Conservation (phyloP, 148 eudicot genomes). For the Talinum fruticosum region DNA sequence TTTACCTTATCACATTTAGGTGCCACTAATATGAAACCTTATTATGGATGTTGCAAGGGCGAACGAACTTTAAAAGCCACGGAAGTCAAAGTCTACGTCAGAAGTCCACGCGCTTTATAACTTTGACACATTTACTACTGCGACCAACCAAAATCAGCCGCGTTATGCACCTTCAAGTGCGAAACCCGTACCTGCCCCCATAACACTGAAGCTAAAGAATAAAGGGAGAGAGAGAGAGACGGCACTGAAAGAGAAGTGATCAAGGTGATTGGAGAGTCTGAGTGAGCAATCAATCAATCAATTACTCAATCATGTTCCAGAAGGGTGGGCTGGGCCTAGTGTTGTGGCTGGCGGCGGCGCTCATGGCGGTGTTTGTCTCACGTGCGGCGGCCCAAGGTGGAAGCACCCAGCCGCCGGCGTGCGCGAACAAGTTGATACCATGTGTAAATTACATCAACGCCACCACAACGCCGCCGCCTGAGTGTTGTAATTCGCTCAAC, state of each 20-base stretch:
- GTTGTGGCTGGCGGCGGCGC: background rate
- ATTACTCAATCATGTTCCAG: too few relatives aligned
- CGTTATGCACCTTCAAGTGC: background rate
- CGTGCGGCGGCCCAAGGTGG: background rate
- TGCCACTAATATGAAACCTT: too few relatives aligned
- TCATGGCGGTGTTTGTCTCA: background rate
- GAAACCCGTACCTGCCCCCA: background rate
- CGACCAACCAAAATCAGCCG: background rate
- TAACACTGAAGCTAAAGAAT: too few relatives aligned
- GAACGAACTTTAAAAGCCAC: too few relatives aligned
- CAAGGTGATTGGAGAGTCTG: too few relatives aligned
- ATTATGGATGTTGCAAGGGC: too few relatives aligned
- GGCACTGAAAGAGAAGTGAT: too few relatives aligned
- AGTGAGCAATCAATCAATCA: too few relatives aligned
- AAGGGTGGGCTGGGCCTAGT: too few relatives aligned
- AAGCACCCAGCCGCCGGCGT: background rate
- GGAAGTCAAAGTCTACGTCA: background rate
- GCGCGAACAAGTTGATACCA: constrained; percentile 8
- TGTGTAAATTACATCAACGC: constrained; percentile 16
- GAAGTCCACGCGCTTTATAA: background rate
- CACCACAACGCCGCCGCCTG: constrained; percentile 19
- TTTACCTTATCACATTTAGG: too few relatives aligned
- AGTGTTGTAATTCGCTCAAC: constrained; percentile 19
- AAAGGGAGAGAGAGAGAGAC: too few relatives aligned
- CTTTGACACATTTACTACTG: background rate